phyloP scores from a whole-genome alignment of 768 basidiomycete genomes.

The Mycena leptocephala region DNA sequence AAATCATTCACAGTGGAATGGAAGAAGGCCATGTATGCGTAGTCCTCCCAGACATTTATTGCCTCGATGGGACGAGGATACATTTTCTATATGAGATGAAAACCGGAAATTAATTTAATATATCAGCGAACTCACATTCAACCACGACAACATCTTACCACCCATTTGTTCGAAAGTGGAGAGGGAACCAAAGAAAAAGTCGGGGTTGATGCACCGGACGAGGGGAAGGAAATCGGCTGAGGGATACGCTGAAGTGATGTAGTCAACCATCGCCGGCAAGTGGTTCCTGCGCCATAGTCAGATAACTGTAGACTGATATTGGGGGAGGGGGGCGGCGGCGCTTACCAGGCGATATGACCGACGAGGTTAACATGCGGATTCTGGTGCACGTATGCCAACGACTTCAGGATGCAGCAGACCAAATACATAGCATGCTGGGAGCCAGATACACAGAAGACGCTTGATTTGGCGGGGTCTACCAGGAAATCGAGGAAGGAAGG shows the following conservation, averaged over 20 bases:
- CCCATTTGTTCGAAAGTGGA: conserved; percentile 13
- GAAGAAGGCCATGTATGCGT: conserved; percentile 33
- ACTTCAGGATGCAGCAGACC: conserved; percentile 24
- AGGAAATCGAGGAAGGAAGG: conserved; percentile 31
- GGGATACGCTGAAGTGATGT: conserved; percentile 24
- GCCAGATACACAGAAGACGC: conserved; percentile 21
- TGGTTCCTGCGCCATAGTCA: conserved; percentile 19
- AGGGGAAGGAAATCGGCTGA: conserved; percentile 11
- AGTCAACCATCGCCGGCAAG: conserved; percentile 32
- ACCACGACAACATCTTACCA: conserved; percentile 22
- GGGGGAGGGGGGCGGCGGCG: too few relatives aligned
- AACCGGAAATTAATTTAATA: not conserved
- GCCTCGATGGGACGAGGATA: conserved; percentile 9
- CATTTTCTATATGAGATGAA: conserved; percentile 3
- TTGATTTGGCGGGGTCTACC: conserved; percentile 19
- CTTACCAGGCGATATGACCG: conserved; percentile 32
- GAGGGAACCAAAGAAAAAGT: conserved; percentile 35
- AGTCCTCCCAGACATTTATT: conserved; percentile 30
- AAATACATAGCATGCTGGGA: not conserved
- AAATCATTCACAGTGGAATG: conserved; percentile 29
- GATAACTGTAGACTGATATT: not conserved
- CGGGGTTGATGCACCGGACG: conserved; percentile 25
- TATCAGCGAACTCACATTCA: conserved; percentile 18
- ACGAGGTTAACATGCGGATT: conserved; percentile 22
- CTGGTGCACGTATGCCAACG: conserved; percentile 24